Percentiles rank a stretch among this genome's conserved stretches.
phyloP scores from a whole-genome alignment of 208 protist species.

The Tetramitus jugosus region DNA sequence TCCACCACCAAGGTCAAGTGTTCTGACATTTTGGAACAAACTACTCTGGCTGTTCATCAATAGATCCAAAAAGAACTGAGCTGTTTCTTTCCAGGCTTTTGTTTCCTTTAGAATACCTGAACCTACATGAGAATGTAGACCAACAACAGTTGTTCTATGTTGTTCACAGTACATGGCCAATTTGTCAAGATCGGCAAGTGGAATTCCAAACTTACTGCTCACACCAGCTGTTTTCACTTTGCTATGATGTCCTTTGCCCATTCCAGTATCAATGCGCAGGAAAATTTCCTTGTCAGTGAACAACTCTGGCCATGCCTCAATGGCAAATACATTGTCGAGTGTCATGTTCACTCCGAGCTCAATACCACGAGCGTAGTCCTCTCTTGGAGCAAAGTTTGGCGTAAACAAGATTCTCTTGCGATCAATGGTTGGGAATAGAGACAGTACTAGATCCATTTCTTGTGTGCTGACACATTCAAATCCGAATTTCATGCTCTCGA shows the following conservation, averaged over 20 bases:
- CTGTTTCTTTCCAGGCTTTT: background rate
- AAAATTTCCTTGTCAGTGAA: background rate
- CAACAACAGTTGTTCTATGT: background rate
- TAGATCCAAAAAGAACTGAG: background rate
- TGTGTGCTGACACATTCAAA: slow-evolving; percentile 12
- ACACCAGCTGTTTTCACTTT: slow-evolving; percentile 9
- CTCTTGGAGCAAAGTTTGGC: slow-evolving; percentile 20
- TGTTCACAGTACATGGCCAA: background rate
- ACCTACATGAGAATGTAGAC: slow-evolving; percentile 16
- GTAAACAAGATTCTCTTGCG: slow-evolving; percentile 2
- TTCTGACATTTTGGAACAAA: background rate
- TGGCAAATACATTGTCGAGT: background rate
- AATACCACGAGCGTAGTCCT: background rate
- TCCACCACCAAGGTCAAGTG: slow-evolving; percentile 7
- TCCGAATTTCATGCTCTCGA: background rate
- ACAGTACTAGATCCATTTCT: background rate
- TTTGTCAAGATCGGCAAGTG: background rate
- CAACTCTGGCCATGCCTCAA: background rate
- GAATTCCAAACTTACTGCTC: slow-evolving; percentile 18
- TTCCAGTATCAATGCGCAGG: background rate
- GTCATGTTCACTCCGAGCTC: background rate
- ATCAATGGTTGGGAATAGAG: background rate
- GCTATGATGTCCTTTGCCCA: slow-evolving; percentile 9
- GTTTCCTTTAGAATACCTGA: slow-evolving; percentile 4
- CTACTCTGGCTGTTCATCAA: background rate